phyloP scores from a whole-genome alignment of 208 protist genomes.

The Trypanosoma congolense region DNA sequence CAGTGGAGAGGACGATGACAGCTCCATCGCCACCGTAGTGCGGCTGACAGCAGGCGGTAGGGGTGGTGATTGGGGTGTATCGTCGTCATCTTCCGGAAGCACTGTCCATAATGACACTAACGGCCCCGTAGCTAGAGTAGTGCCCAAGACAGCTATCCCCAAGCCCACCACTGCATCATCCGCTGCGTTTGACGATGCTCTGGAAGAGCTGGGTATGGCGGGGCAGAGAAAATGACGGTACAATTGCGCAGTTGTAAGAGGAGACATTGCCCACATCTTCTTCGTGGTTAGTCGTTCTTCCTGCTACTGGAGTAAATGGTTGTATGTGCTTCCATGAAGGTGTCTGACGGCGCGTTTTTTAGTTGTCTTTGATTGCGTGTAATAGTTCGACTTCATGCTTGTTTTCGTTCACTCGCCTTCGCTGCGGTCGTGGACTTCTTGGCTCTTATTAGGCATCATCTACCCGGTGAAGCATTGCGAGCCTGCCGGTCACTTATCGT shows the following conservation, averaged over 20 bases:
- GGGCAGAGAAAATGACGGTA: conserved; percentile 33
- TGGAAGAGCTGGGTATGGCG: conserved; percentile 52
- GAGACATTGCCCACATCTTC: too few species aligned
- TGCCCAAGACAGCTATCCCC: conserved; percentile 44
- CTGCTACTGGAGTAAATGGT: too few species aligned
- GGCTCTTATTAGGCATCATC: too few species aligned
- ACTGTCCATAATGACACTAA: conserved; percentile 2
- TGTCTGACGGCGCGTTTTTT: too few species aligned
- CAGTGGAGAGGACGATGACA: conserved; percentile 30
- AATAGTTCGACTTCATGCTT: too few species aligned
- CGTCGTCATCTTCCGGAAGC: not conserved
- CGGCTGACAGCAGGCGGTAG: conserved; percentile 37
- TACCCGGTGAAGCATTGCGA: too few species aligned
- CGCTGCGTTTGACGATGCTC: conserved; percentile 45
- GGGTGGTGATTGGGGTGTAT: not conserved
- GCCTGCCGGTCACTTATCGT: too few species aligned
- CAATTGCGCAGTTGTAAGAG: not conserved
- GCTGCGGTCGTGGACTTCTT: too few species aligned
- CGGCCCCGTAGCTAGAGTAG: conserved; percentile 11
- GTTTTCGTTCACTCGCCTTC: too few species aligned
- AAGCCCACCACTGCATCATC: conserved; percentile 47
- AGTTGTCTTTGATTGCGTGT: too few species aligned
- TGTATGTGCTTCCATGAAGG: too few species aligned
- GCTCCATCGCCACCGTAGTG: conserved; percentile 81
- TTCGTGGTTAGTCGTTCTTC: too few species aligned